Evolutionary conservation across 2,329 filamentous ascomycete genomes (phyloP).

Genomic region (Paracoccidioides brasiliensis): DNA sequence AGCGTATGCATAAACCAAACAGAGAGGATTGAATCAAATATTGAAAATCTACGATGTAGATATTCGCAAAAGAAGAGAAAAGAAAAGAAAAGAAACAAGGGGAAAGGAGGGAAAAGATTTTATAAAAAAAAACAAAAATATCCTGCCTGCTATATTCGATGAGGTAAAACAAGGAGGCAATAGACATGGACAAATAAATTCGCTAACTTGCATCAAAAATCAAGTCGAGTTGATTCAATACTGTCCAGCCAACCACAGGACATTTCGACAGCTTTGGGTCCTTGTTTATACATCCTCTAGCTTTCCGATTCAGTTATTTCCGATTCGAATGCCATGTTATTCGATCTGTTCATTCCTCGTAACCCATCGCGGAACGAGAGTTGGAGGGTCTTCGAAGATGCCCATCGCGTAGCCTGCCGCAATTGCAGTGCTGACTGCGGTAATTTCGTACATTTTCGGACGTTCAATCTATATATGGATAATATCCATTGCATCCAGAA

Average conservation of each 20-base stretch:
- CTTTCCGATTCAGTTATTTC: conserved; percentile 47
- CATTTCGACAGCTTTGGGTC: conserved; percentile 69
- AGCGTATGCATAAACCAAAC: background rate
- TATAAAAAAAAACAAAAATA: background rate
- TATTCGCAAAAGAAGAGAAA: background rate
- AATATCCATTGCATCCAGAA: conserved; percentile 84
- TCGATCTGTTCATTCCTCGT: conserved; percentile 56
- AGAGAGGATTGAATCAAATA: background rate
- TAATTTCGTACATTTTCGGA: conserved; percentile 81
- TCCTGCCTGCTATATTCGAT: background rate
- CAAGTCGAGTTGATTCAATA: conserved; percentile 15
- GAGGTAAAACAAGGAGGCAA: background rate
- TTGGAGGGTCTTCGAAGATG: conserved; percentile 67
- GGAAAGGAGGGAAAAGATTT: no score
- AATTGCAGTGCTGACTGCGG: conserved; percentile 75
- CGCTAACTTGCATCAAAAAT: conserved; percentile 2
- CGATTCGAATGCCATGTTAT: conserved; percentile 57
- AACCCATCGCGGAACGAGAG: no score
- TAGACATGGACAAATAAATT: conserved; percentile 1
- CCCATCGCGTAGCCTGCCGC: conserved; percentile 74
- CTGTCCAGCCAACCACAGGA: conserved; percentile 52
- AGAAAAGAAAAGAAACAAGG: background rate
- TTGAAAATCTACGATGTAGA: background rate
- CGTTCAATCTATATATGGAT: conserved; percentile 72
- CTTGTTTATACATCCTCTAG: conserved; percentile 52